Base-by-base conservation (phyloP, 768 basidiomycete species). In the Kwoniella sp. region DNA sequence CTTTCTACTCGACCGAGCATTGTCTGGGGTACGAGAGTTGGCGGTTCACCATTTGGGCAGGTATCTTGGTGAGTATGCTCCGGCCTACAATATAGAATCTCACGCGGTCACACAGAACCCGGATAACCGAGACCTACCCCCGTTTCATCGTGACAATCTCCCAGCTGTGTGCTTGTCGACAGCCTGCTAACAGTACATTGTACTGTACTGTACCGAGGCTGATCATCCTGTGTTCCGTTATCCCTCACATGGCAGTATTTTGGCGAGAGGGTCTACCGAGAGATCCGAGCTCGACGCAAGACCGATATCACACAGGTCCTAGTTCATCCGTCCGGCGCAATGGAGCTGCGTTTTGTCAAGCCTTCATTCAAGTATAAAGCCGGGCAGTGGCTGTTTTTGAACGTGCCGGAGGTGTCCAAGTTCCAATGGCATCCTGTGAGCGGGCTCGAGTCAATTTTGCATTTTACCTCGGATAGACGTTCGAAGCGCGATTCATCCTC, bases 341-440 rank as follows among this genome's bases (percentile, higher is more conserved):
- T 97, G 91, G 92, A 96, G 80, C 85, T 96, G 52, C 89, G 92
- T 53, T 93, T 96, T 76, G 81, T 89, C 77, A 96, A 96, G 82
- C 90, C 91, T 7, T 90, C 88, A 78, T 90, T 96, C 85, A 91
- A 89, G 77, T 94, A 96, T 82, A 89, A 88, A 55, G 68, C 73
- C 2, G 76, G 76, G 30, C 72, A 73, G 54, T 75, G 74, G 74
- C 48, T 73, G 20, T 75, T 75, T 54, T 60, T 75, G 29, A 72
- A 75, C 31, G 66, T 67, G 15, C 93, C 94, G 2, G 91, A 93
- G 50, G 81, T 96, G 12, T 93, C 92, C 48, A 81, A 73, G 22
- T 87, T 85, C 79, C 92, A 96, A 78, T 97, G 93, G 93, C 93
- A 95, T 82, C 93, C 94, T n/a, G 92, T 93, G 72, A 74, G 90